Conservation (phyloP, 768 basidiomycete genomes). For the Russula brevipes region DNA sequence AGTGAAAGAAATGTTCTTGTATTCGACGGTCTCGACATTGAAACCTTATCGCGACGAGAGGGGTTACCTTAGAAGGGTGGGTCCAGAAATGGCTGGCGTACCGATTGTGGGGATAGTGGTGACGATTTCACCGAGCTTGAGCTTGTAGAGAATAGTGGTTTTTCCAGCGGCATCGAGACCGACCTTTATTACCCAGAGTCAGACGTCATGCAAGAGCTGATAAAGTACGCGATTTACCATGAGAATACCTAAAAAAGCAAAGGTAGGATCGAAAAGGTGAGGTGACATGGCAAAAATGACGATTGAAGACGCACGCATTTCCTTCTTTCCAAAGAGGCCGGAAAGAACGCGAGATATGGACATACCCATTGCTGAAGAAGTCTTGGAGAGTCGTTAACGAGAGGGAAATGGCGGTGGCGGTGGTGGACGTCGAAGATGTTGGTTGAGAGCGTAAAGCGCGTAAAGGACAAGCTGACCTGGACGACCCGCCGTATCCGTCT, state of each 20-base stretch:
- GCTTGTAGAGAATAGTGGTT: constrained; percentile 97
- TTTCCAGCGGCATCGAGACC: constrained; percentile 99
- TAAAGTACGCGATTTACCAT: constrained; percentile 51
- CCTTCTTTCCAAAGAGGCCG: constrained; percentile 94
- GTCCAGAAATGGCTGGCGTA: constrained; percentile 38
- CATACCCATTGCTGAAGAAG: constrained; percentile 57
- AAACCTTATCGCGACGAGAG: constrained; percentile 61
- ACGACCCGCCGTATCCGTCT: constrained; percentile 1
- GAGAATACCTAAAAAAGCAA: constrained; percentile 71
- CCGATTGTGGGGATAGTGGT: constrained; percentile 99
- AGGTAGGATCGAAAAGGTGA: constrained; percentile 26
- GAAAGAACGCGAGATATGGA: constrained; percentile 69
- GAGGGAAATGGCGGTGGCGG: background rate
- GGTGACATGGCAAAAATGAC: constrained; percentile 28
- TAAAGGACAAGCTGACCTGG: background rate
- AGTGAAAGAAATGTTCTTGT: constrained; percentile 99
- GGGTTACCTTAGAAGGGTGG: constrained; percentile 14
- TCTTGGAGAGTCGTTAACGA: constrained; percentile 6
- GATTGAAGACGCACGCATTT: constrained; percentile 80
- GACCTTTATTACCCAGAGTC: constrained; percentile 49
- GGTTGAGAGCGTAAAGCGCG: constrained; percentile 11
- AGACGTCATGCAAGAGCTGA: background rate
- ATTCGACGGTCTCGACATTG: constrained; percentile 99
- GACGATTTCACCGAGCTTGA: constrained; percentile 99
- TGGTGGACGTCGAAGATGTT: constrained; percentile 10